Evolutionary conservation across 352 stramenopile genomes (phyloP), one percentile per base, ranked within the genome.

Genomic region (Pythium pectinolyticum): DNA sequence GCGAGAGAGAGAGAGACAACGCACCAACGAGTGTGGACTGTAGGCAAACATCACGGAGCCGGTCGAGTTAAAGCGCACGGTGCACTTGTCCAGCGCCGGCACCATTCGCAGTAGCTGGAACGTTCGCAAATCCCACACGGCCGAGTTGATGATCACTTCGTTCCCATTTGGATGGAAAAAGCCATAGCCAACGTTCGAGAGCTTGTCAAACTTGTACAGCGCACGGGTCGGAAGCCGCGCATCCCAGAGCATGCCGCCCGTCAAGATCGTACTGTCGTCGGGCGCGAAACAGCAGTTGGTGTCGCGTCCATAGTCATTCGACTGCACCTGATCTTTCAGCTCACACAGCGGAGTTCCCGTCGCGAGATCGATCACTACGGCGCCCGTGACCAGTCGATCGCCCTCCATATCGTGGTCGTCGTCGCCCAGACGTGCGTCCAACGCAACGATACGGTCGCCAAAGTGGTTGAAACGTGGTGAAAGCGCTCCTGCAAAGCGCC

Each of bases 141-240:
- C 85, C 15, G 87, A 93, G 57, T 97, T 95, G 24, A 97, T 76
- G 43, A 97, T 85, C 34, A 95, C 81, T 70, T 97, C 89, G 52
- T 95, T 97, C 2, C 87, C 88, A 34, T 84, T 90, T 7, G 87
- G 87, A 67, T 97, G 88, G 59, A 94, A 96, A 52, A 83, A 88
- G 2, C 89, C 87, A 35, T 87, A 90, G 1, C 87, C 84, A 20
- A 91, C 63, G 32, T 94, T 93, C 1, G 86, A 93, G 8, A 97
- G 52, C 61, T 95, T 95, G 64, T 97, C 89, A 57, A 97, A 96
- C 48, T 96, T 94, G 69, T 96, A 90, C 20, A 97, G 53, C 17
- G 84, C 77, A 3, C 80, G 78, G 17, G 80, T 88, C 14, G 82
- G 76, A 48, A 89, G 77, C 0, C 86, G 80, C 9, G 82, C 69